Percentiles rank a stretch among this genome's conserved stretches.
phyloP scores from a whole-genome alignment of 129 eudicot species.

The Flaveria trinervia region DNA sequence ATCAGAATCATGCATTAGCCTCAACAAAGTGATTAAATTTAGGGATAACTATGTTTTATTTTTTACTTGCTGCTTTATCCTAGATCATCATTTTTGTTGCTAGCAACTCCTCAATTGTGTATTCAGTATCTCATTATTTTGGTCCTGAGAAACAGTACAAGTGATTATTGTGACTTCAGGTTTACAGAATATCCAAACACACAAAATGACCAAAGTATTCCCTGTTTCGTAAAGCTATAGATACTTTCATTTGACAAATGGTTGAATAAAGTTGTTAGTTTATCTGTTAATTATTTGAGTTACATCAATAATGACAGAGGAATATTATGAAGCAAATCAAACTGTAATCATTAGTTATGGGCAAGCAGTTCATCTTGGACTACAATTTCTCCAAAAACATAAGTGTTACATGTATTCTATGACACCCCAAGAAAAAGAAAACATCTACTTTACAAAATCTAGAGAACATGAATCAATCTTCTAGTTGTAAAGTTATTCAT shows the following conservation, averaged over 20 bases:
- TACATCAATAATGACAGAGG: neutral
- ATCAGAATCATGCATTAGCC: neutral
- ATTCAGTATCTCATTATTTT: too few species aligned
- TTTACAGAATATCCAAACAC: too few species aligned
- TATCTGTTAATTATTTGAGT: neutral
- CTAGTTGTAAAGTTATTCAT: conserved; percentile 9
- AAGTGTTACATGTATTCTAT: too few species aligned
- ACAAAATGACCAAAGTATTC: too few species aligned
- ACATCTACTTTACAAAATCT: too few species aligned
- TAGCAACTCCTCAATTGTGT: too few species aligned
- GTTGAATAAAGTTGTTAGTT: neutral
- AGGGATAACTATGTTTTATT: neutral
- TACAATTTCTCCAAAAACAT: neutral
- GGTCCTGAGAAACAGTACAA: too few species aligned
- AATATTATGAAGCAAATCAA: conserved; percentile 5
- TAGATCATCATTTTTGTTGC: neutral
- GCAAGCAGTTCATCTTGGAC: conserved; percentile 11
- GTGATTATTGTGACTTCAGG: too few species aligned
- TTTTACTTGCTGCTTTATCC: neutral
- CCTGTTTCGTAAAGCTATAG: too few species aligned
- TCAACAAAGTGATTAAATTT: neutral
- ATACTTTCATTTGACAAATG: too few species aligned
- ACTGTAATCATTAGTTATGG: neutral
- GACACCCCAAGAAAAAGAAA: too few species aligned
- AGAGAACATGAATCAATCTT: neutral